phyloP scores from a whole-genome alignment of 352 stramenopile species.

The Phytophthora pseudosyringae region DNA sequence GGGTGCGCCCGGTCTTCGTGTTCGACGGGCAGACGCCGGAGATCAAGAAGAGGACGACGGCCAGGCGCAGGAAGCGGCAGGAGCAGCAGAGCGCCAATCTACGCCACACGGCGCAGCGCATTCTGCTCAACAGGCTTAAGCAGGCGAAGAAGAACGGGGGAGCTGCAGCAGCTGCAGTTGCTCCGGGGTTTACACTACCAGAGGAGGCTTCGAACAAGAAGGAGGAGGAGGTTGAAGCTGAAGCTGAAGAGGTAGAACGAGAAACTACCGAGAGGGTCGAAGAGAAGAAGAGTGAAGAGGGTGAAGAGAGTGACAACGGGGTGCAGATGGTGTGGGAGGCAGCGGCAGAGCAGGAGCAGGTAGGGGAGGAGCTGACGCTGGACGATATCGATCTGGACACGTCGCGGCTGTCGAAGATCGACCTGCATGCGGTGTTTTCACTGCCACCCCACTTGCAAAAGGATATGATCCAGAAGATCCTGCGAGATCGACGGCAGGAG shows the following conservation, averaged over 20 bases:
- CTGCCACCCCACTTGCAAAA: conserved; percentile 92
- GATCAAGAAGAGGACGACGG: conserved; percentile 94
- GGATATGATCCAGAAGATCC: conserved; percentile 92
- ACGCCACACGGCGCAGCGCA: conserved; percentile 93
- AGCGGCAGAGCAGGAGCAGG: conserved; percentile 33
- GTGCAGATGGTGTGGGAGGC: conserved; percentile 22
- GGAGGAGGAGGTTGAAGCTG: conserved; percentile 7
- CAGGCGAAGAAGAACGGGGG: conserved; percentile 67
- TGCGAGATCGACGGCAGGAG: conserved; percentile 88
- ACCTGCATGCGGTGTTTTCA: conserved; percentile 88
- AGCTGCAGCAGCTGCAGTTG: conserved; percentile 47
- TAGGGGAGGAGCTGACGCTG: conserved; percentile 48
- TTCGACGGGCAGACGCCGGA: conserved; percentile 98
- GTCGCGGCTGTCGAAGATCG: conserved; percentile 66
- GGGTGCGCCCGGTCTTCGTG: conserved; percentile 98
- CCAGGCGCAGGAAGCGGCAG: conserved; percentile 65
- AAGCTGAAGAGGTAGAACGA: conserved; percentile 2
- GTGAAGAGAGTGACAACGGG: conserved; percentile 23
- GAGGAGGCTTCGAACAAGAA: conserved; percentile 14
- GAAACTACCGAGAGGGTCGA: conserved; percentile 12
- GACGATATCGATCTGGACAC: conserved; percentile 74
- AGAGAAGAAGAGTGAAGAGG: neutral
- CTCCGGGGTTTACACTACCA: conserved; percentile 64
- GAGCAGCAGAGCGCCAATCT: conserved; percentile 84
- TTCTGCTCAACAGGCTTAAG: conserved; percentile 93